These are phyloP conservation scores for Bryopsis sp. DNA, from an alignment of 139 green algal species.

Conservation along the genomic window DNA sequence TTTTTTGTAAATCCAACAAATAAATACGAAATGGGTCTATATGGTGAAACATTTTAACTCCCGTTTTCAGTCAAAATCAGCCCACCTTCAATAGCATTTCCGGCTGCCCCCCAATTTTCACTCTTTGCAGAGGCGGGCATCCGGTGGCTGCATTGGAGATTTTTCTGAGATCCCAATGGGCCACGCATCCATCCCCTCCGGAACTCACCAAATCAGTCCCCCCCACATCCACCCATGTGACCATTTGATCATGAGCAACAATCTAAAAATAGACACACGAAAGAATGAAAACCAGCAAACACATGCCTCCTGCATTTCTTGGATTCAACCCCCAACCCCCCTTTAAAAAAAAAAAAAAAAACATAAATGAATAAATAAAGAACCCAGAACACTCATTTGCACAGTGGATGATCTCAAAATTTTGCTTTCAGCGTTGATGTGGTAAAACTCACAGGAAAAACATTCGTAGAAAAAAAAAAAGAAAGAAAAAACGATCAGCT, in stretches of 20 bases:
- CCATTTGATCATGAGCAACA: constrained; percentile 31
- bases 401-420: too few relatives aligned
- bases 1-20: neutral
- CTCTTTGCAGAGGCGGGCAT: neutral
- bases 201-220: constrained; percentile 19
- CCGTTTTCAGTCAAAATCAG: neutral
- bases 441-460: too few relatives aligned
- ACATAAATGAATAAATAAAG: too few relatives aligned
- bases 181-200: constrained; percentile 8
- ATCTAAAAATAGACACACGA: constrained; percentile 4
- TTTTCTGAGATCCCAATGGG: neutral
- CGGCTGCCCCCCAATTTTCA: neutral
- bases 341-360: too few relatives aligned
- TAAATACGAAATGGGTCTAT: neutral
- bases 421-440: too few relatives aligned
- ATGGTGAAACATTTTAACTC: neutral
- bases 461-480: too few relatives aligned
- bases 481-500: neutral
- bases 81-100: neutral
- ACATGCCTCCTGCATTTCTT: neutral
- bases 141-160: neutral
- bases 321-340: neutral
- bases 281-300: neutral
- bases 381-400: too few relatives aligned
- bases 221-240: constrained; percentile 31